Base-by-base conservation (phyloP, 1,284 basidiomycete genomes). In the Cutaneotrichosporon mucoides region DNA sequence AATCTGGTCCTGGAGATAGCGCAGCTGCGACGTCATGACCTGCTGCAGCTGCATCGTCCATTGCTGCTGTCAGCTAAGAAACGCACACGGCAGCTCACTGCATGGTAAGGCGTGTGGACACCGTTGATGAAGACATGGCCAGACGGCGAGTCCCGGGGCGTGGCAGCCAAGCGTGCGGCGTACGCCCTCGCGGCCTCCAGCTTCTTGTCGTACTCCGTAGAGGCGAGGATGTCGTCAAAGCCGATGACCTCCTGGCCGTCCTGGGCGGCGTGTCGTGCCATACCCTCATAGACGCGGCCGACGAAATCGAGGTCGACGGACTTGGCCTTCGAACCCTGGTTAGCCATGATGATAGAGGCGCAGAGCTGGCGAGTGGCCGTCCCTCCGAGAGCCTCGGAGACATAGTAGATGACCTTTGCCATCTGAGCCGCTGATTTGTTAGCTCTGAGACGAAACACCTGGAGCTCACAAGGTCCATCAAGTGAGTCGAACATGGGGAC, bases 51-150 rank as follows among this genome's bases (percentile, higher is more conserved):
- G 42, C 13, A 60, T 54, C 24, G 69, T 70, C 70, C 73, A 87
- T 43, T 83, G 83, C 88, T 93, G 68, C 33, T 60, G 50, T 45
- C 33, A 62, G 53, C 44, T 9, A 24, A 24, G 24, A 24, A 24
- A 3, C 34, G 12, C 6, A 11, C 38, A 37, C 38, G 7, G 11
- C 24, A 5, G 79, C 87, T 69, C 64, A 92, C 91, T 59, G 89
- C 87, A 63, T 84, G 83, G 60, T 90, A 77, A 6, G 83, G 77
- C 38, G 87, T 82, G 70, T 89, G 84, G 68, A 88, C 91, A 11
- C 95, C 95, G 69, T 98, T 98, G 68, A 97, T 81, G 73, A 97
- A 95, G 33, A 81, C 83, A 71, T 76, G 74, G 7, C 73, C 72
- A 2, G 56, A 48, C 5, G 64, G 36, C 11, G 64, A 66, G 36